phyloP scores from a whole-genome alignment of 441 rosid genomes.

The Bruguiera hainesii region DNA sequence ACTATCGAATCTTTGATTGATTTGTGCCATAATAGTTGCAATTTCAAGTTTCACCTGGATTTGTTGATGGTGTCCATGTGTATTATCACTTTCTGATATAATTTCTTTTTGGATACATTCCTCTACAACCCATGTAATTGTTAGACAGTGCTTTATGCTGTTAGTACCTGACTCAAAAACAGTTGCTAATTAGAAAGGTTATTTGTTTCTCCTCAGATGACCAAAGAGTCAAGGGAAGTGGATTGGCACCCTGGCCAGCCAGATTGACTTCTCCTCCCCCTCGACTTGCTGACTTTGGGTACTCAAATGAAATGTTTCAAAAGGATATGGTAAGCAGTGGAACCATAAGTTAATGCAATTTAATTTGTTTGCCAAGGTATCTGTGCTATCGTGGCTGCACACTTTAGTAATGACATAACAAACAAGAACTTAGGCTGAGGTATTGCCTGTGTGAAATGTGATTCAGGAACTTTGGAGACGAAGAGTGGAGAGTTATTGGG shows the following conservation, averaged over 20 bases:
- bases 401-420: neutral
- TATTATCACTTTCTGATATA: no score
- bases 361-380: neutral
- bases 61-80: no score
- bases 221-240: constrained; percentile 78
- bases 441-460: constrained; percentile 17
- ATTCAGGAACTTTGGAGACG: constrained; percentile 74
- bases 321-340: constrained; percentile 62
- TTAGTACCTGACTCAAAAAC: neutral
- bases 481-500: constrained; percentile 82
- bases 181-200: neutral
- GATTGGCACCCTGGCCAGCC: constrained; percentile 97
- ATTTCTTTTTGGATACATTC: no score
- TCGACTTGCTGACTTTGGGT: constrained; percentile 89
- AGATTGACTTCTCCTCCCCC: constrained; percentile 80
- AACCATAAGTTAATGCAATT: neutral
- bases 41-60: no score
- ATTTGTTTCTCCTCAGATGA: constrained; percentile 47
- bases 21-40: no score
- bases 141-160: neutral
- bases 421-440: constrained; percentile 2
- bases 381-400: neutral
- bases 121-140: neutral
- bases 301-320: constrained; percentile 65
- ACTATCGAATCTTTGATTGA: neutral